Conservation (phyloP, 2,329 filamentous ascomycete genomes). For the Cyphellophora attinorum region DNA sequence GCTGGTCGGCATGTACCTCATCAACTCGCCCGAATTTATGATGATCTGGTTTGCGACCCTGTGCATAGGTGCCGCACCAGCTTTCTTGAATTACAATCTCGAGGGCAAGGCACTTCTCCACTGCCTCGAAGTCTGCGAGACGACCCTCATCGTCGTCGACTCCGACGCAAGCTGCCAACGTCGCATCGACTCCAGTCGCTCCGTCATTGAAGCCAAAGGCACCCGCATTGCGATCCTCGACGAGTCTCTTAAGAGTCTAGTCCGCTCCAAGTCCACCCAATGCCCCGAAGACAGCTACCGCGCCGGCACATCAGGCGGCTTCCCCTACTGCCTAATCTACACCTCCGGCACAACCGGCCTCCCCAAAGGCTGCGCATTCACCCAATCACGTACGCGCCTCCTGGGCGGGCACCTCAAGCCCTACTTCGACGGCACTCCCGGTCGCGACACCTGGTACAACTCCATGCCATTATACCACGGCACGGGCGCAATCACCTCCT, state of each 20-base stretch:
- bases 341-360: conserved; percentile 68
- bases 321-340: conserved; percentile 58
- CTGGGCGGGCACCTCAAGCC: conserved; percentile 25
- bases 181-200: conserved; percentile 45
- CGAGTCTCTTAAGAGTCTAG: conserved; percentile 35
- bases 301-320: conserved; percentile 39
- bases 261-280: conserved; percentile 38
- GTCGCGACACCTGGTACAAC: conserved; percentile 57
- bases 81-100: conserved; percentile 59
- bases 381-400: conserved; percentile 37
- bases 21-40: conserved; percentile 58
- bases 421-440: conserved; percentile 17
- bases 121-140: conserved; percentile 50
- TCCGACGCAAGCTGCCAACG: conserved; percentile 43
- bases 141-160: conserved; percentile 51
- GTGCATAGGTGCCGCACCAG: conserved; percentile 58
- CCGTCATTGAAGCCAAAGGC: conserved; percentile 37
- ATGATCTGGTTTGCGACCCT: conserved; percentile 56
- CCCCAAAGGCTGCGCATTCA: conserved; percentile 61
- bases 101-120: conserved; percentile 55
- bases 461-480: conserved; percentile 74
- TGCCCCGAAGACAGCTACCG: conserved; percentile 49
- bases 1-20: conserved; percentile 57
- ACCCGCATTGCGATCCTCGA: conserved; percentile 52
- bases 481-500: conserved; percentile 54